phyloP scores from a whole-genome alignment of 2,329 filamentous ascomycete species.

The Dothiorella sarmentorum region DNA sequence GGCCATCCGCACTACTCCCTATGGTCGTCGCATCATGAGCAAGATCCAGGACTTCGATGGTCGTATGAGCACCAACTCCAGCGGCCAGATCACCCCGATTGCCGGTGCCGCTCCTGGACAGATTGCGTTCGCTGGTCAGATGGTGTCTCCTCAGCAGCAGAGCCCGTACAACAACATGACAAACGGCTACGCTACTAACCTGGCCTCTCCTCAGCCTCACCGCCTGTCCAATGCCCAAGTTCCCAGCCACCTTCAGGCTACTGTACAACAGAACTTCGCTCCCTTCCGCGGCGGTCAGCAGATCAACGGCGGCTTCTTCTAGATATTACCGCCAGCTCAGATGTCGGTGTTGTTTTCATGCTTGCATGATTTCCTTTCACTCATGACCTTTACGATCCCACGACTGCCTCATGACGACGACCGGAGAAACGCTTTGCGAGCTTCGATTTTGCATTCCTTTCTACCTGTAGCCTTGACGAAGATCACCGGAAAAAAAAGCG shows the following conservation, averaged over 20 bases:
- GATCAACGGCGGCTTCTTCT: slow-evolving; percentile 9
- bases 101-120: slow-evolving; percentile 2
- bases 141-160: background rate
- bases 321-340: background rate
- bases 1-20: slow-evolving; percentile 82
- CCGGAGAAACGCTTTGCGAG: background rate
- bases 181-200: slow-evolving; percentile 15
- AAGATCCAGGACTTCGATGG: slow-evolving; percentile 67
- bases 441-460: slow-evolving; percentile 3
- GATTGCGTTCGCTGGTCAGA: background rate
- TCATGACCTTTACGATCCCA: slow-evolving; percentile 2
- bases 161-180: slow-evolving; percentile 10
- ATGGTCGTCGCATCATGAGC: slow-evolving; percentile 87
- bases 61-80: slow-evolving; percentile 15
- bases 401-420: background rate
- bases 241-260: slow-evolving; percentile 36
- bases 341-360: background rate
- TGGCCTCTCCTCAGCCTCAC: slow-evolving; percentile 19
- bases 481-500: background rate
- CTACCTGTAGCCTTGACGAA: background rate
- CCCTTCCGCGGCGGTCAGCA: background rate
- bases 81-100: slow-evolving; percentile 11
- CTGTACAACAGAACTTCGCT: slow-evolving; percentile 31
- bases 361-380: background rate
- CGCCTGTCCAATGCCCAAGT: slow-evolving; percentile 30